A percentile compares a stretch with the other conserved stretches of the same genome.
These are phyloP conservation scores for Papilionanthe hybrid DNA, from an alignment of 116 monocot genomes.

Conservation along the genomic window DNA sequence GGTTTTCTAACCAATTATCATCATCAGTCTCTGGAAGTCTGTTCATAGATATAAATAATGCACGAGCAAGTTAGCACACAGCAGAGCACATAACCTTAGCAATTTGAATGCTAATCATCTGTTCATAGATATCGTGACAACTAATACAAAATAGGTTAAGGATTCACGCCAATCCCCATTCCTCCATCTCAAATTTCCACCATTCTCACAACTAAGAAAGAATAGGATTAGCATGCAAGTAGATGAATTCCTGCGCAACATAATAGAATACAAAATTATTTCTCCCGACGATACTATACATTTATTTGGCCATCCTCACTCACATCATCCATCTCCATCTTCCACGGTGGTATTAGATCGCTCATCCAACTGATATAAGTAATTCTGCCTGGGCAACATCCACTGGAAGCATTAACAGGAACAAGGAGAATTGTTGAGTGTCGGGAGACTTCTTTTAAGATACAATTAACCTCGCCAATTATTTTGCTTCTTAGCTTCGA, in stretches of 20 bases:
- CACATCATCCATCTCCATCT: neutral
- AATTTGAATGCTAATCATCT: no score
- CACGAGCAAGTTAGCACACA: no score
- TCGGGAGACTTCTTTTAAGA: neutral
- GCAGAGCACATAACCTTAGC: no score
- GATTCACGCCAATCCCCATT: no score
- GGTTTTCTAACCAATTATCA: no score
- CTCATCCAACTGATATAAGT: neutral
- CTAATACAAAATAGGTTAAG: no score
- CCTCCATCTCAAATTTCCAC: no score
- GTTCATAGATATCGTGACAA: no score
- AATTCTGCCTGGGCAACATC: neutral
- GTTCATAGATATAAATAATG: no score
- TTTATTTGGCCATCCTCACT: neutral
- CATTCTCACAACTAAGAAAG: no score
- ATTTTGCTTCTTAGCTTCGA: constrained; percentile 77
- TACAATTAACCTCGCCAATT: constrained; percentile 53
- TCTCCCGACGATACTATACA: constrained; percentile 3
- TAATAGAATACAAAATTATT: neutral
- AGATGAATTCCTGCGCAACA: neutral
- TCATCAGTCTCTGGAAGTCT: no score
- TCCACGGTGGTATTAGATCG: neutral
- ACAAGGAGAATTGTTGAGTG: neutral
- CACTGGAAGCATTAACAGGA: neutral
- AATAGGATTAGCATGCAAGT: neutral